phyloP scores from a whole-genome alignment of 2,329 filamentous ascomycete species.

The Orbilia oligospora region DNA sequence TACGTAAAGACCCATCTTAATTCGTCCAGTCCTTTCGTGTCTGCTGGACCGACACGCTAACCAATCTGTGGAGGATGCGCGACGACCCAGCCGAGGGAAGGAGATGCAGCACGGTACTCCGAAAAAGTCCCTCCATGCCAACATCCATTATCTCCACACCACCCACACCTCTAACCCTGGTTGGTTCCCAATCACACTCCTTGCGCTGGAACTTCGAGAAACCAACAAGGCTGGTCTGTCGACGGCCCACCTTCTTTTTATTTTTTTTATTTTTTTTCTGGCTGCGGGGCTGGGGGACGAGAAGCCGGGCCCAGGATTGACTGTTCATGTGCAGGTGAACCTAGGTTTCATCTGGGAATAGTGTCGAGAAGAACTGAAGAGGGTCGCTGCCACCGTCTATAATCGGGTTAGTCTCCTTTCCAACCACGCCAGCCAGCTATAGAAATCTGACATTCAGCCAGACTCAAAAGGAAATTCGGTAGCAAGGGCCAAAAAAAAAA shows the following conservation, averaged over 20 bases:
- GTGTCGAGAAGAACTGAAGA: slow-evolving; percentile 41
- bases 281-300: slow-evolving; percentile 61
- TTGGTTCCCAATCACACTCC: slow-evolving; percentile 55
- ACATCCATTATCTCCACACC: slow-evolving; percentile 53
- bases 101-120: slow-evolving; percentile 61
- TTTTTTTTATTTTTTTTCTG: slow-evolving; percentile 34
- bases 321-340: slow-evolving; percentile 57
- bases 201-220: slow-evolving; percentile 61
- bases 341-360: slow-evolving; percentile 60
- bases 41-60: slow-evolving; percentile 54
- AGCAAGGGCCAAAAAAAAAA: slow-evolving; percentile 47
- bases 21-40: slow-evolving; percentile 55
- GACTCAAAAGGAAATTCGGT: slow-evolving; percentile 56
- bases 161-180: slow-evolving; percentile 58
- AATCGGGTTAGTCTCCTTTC: slow-evolving; percentile 54
- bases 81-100: slow-evolving; percentile 60
- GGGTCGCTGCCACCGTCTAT: slow-evolving; percentile 58
- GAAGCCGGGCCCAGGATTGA: slow-evolving; percentile 61
- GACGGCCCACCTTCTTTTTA: slow-evolving; percentile 49
- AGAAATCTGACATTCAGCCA: slow-evolving; percentile 58
- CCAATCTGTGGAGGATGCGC: slow-evolving; percentile 55
- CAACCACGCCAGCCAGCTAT: slow-evolving; percentile 45
- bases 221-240: slow-evolving; percentile 60
- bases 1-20: slow-evolving; percentile 37
- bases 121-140: slow-evolving; percentile 57